Conservation (phyloP, 2,329 filamentous ascomycete species). For the Penicillium concentricum region DNA sequence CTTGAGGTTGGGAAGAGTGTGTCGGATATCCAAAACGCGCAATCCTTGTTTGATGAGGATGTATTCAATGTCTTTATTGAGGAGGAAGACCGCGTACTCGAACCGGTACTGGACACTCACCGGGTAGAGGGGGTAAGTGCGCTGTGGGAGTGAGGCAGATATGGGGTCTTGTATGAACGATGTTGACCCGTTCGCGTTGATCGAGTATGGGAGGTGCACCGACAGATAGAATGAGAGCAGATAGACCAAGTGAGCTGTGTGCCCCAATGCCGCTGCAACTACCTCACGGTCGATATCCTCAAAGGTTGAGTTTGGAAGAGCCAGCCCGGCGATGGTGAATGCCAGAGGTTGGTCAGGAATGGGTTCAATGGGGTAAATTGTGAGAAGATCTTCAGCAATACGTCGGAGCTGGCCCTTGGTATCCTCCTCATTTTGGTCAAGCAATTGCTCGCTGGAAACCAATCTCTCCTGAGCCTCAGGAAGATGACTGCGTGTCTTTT, state of each 20-base stretch:
- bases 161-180: conserved; percentile 77
- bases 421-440: conserved; percentile 58
- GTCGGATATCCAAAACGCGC: conserved; percentile 81
- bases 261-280: conserved; percentile 77
- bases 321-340: conserved; percentile 78
- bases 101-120: conserved; percentile 80
- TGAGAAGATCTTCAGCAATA: conserved; percentile 77
- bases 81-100: conserved; percentile 92
- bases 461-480: conserved; percentile 61
- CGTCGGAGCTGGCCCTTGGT: conserved; percentile 84
- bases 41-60: conserved; percentile 66
- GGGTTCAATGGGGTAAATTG: conserved; percentile 79
- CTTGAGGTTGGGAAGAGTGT: conserved; percentile 90
- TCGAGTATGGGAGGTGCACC: conserved; percentile 75
- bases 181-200: conserved; percentile 70
- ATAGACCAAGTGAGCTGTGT: conserved; percentile 72
- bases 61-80: conserved; percentile 91
- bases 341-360: conserved; percentile 63
- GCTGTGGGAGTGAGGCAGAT: conserved; percentile 51
- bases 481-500: conserved; percentile 60
- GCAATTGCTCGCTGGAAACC: conserved; percentile 53
- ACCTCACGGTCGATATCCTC: conserved; percentile 66
- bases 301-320: conserved; percentile 76
- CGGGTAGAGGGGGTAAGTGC: conserved; percentile 79
- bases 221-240: conserved; percentile 79